Evolutionary conservation across 2,329 filamentous ascomycete genomes (phyloP), one percentile per base, ranked within the genome.

Genomic region (Rhinocladiella mackenziei): DNA sequence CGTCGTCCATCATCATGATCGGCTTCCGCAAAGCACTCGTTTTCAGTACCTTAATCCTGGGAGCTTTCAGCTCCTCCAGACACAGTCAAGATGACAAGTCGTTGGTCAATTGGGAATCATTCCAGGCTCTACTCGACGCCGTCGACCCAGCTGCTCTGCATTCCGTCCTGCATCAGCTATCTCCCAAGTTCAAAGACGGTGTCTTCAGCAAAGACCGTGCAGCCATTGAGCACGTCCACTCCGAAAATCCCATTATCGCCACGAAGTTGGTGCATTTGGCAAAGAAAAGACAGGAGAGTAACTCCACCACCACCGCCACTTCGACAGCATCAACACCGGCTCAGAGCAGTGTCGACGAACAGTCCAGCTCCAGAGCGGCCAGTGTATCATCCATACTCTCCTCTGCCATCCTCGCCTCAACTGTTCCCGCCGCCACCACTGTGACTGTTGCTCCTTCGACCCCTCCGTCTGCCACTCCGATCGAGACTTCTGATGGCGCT

Each of bases 131-230:
- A 42, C 65, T 83, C 41, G 69, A 74, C 49, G 70, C 71, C 17
- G 66, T 82, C 43, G 77, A 81, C 15, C 73, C 74, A 42, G 71
- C 77, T 36, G 73, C 77, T 30, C 68, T 89, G 41, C 81, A 86
- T 62, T 74, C 76, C 34, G 76, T 84, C 40, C 71, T 89, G 22
- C 80, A 85, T 62, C 69, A 73, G 50, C 74, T 81, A 56, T 70
- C 81, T 41, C 72, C 74, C 35, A 77, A 78, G 58, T 86, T 81
- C 65, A 75, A 80, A 60, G 76, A 85, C 59, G 83, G 83, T 46
- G 74, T 86, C 43, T 85, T 81, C 62, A 73, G 77, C 51, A 77
- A 79, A 51, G 82, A 84, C 58, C 73, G 72, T 54, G 70, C 74
- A 8, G 81, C 81, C 18, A 71, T 84, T 42, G 77, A 84, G 61